Evolutionary conservation across 768 basidiomycete genomes (phyloP), one percentile per base, ranked within the genome.

Genomic region (Megacollybia marginata): DNA sequence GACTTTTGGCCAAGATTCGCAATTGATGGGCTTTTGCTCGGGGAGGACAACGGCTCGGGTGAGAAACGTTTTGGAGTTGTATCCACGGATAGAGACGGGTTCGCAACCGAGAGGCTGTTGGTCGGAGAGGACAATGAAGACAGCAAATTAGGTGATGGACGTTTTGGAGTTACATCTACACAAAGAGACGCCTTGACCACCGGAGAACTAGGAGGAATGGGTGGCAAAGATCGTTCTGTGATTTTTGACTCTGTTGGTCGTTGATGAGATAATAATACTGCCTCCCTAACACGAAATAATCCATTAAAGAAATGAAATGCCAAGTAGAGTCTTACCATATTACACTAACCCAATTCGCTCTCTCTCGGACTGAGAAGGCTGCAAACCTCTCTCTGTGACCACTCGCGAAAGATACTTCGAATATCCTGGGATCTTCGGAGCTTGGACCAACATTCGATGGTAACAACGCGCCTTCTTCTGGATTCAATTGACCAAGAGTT

Each of bases 341-440:
- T 3, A 81, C 76, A 56, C 82, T 83, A 46, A 89, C 74, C 87
- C 87, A 89, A 9, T 73, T 74, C 4, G 84, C 85, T 46, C 87
- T 70, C 49, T 85, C 83, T 51, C 75, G 71, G 23, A 79, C 74
- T 18, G 79, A 79, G 9, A 67, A 61, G 2, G 77, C 79, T 0
- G 83, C 85, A 60, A 89, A 86, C 48, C 70, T 77, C 58, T 86
- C 82, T 48, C 64, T 68, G 4, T 63, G 64, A 19, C 69, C 63
- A 12, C 71, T 78, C 47, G 78, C 73, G 49, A 85, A 83, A 15
- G 74, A 46, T n/a, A 89, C 56, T 60, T 87, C 84, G 51, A 89
- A 88, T 0, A 82, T 65, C 53, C 76, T 78, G 46, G 75, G 54
- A 44, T 77, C 72, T 20, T 69, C 68, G 11, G 61, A 57, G n/a